Percentiles rank a stretch among this genome's conserved stretches.
Conservation (phyloP, 1,284 basidiomycete genomes). For the Rhodotorula sp. region DNA sequence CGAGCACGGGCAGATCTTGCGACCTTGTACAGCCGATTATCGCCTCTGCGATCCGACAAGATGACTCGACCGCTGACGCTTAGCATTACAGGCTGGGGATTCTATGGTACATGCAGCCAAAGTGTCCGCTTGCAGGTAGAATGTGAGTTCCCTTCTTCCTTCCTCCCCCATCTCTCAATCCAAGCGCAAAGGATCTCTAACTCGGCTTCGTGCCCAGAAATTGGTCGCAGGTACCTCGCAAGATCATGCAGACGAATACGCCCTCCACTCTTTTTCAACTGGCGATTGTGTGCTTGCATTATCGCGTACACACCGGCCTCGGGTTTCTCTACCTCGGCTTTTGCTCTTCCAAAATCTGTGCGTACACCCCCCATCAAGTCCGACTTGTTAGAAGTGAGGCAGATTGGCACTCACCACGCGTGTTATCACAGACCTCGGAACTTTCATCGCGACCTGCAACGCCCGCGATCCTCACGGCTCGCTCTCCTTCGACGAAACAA, state of each 20-base stretch:
- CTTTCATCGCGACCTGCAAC: slow-evolving; percentile 9
- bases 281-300: neutral
- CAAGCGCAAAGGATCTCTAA: neutral
- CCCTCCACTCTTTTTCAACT: neutral
- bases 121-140: neutral
- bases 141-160: neutral
- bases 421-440: slow-evolving; percentile 12
- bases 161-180: neutral
- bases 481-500: neutral
- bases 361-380: neutral
- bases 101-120: neutral
- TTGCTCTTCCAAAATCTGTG: neutral
- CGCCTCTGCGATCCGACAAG: no score
- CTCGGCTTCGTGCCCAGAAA: neutral
- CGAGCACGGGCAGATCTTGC: no score
- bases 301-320: neutral
- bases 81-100: neutral
- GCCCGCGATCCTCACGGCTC: slow-evolving; percentile 3
- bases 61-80: no score
- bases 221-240: neutral
- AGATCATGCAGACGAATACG: neutral
- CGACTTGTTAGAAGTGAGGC: no score
- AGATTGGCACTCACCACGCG: no score
- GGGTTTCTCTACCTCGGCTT: slow-evolving; percentile 2
- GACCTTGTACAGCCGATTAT: no score